phyloP scores from a whole-genome alignment of 2,329 filamentous ascomycete genomes.

The Stagonosporopsis cucurbitacearum region DNA sequence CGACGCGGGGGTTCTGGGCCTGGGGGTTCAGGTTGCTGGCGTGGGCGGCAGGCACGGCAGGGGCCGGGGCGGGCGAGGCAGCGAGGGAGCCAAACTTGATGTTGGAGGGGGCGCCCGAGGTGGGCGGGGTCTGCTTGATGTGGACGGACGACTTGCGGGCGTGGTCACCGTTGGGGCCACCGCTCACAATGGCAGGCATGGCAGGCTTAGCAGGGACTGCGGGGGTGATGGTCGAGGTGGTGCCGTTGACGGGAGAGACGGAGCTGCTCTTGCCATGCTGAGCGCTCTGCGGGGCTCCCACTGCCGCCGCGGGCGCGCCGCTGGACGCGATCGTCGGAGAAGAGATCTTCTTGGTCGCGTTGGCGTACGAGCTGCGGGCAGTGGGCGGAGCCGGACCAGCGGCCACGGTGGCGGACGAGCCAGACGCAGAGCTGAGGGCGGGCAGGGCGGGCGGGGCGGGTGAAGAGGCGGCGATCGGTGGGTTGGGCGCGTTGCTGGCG shows the following conservation, averaged over 20 bases:
- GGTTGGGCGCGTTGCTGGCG: conserved; percentile 58
- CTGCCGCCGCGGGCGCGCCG: conserved; percentile 59
- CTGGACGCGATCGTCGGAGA: conserved; percentile 58
- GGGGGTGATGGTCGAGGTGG: conserved; percentile 69
- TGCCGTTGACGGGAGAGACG: conserved; percentile 85
- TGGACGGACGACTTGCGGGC: conserved; percentile 90
- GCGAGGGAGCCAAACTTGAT: conserved; percentile 84
- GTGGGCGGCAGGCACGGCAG: conserved; percentile 72
- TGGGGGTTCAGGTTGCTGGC: conserved; percentile 62
- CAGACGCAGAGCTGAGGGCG: conserved; percentile 56
- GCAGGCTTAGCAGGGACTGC: conserved; percentile 68
- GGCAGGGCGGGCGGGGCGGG: conserved; percentile 56
- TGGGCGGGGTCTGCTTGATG: conserved; percentile 78
- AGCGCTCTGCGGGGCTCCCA: conserved; percentile 62
- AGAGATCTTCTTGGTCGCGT: conserved; percentile 64
- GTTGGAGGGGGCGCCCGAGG: conserved; percentile 60
- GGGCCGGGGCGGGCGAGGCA: conserved; percentile 65
- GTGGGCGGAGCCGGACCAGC: conserved; percentile 63
- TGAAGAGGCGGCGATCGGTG: conserved; percentile 56
- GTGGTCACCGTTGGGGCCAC: conserved; percentile 78
- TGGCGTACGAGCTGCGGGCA: conserved; percentile 65
- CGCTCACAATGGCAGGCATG: conserved; percentile 66
- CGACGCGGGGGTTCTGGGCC: conserved; percentile 70
- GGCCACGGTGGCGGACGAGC: conserved; percentile 57
- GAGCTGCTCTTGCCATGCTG: conserved; percentile 51